Evolutionary conservation across 75 land plant genomes (phyloP).

Genomic region (Larix kaempferi): DNA sequence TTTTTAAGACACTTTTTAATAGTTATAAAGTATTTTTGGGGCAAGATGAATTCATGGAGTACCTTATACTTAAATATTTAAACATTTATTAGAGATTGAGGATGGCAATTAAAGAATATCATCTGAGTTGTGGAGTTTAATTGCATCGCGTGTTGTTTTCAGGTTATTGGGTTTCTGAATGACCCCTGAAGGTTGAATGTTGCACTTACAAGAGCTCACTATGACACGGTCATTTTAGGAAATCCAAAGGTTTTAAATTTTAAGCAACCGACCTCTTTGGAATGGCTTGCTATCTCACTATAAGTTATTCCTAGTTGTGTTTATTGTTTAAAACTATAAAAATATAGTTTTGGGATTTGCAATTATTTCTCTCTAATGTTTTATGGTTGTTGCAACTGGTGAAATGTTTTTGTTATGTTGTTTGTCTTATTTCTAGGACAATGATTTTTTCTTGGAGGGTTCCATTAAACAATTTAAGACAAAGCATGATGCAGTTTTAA

Average conservation of each 20-base stretch:
- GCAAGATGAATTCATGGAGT: no score
- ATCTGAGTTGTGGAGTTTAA: neutral
- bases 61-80: no score
- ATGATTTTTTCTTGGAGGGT: slow-evolving; percentile 99
- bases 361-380: neutral
- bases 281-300: slow-evolving; percentile 94
- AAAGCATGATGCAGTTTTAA: slow-evolving; percentile 99
- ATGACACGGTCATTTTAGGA: slow-evolving; percentile 93
- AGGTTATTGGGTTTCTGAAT: slow-evolving; percentile 99
- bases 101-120: no score
- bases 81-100: no score
- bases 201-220: slow-evolving; percentile 94
- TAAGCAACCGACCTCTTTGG: slow-evolving; percentile 97
- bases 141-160: slow-evolving; percentile 11
- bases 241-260: slow-evolving; percentile 99
- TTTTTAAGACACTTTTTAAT: no score
- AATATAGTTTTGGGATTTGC: neutral
- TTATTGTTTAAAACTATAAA: neutral
- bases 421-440: slow-evolving; percentile 51
- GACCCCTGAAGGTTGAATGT: slow-evolving; percentile 98
- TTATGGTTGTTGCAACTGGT: neutral
- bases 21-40: neutral
- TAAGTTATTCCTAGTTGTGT: slow-evolving; percentile 54
- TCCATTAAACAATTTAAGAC: slow-evolving; percentile 94
- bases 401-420: neutral